Conservation (phyloP, 176 grass and related monocot species). For the Secale cereale region DNA sequence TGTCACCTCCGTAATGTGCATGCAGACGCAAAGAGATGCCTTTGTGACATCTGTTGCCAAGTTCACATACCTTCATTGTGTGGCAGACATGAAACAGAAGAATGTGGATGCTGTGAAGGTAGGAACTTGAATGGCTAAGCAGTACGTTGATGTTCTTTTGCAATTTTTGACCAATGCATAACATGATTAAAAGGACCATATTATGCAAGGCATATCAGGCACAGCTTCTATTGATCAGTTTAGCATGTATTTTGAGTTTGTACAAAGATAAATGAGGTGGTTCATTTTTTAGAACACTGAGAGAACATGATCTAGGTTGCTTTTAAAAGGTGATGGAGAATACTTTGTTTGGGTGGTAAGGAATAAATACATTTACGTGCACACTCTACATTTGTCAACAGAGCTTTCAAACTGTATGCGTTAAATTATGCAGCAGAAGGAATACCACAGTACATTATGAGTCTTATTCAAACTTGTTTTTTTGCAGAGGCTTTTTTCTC, state of each 20-base stretch:
- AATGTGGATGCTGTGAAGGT: constrained; percentile 99
- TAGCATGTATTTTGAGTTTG: background rate
- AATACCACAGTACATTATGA: background rate
- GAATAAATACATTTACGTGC: background rate
- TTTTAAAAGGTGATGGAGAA: background rate
- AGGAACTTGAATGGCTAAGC: constrained; percentile 19
- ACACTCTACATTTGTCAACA: background rate
- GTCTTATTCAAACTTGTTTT: background rate
- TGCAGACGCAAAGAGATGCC: constrained; percentile 97
- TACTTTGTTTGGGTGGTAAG: background rate
- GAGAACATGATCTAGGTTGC: background rate
- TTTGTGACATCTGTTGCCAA: constrained; percentile 98
- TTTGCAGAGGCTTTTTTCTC: background rate
- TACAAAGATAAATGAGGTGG: background rate
- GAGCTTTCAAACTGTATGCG: background rate
- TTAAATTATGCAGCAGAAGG: background rate
- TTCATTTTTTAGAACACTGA: background rate
- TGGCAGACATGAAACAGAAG: constrained; percentile 98
- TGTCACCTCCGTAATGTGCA: constrained; percentile 86
- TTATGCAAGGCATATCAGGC: background rate
- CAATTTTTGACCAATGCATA: background rate
- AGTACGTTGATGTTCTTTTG: background rate
- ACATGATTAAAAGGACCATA: background rate
- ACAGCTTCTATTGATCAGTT: background rate
- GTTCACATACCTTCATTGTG: constrained; percentile 98